Evolutionary conservation across 345 rosid species (phyloP), one percentile per base, ranked within the genome.

Genomic region (rapeseed (Brassica napus)): DNA sequence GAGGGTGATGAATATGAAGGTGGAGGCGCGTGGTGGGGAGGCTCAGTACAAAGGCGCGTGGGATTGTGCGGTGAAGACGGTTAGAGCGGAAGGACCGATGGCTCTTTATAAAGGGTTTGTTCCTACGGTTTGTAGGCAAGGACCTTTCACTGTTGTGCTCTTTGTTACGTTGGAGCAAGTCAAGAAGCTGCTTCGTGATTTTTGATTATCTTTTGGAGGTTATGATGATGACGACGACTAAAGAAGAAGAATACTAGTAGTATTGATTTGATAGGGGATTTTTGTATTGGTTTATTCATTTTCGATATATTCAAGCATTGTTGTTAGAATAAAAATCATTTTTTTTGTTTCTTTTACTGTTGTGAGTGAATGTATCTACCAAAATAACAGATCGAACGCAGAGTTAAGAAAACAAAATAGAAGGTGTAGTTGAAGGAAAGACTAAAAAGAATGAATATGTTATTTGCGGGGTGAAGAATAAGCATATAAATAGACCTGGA

Each of bases 1-100:
- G 24, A 89, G 95, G 65, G 94, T 92, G 65, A 92, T 92, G 93
- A 90, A 88, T 80, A 90, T 90, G 97, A 89, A 86, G 75, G 87
- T 90, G 68, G 91, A 85, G 14, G 79, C 86, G 37, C 61, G 24
- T 0, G 95, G 95, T 31, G 57, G 54, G 55, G 79, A 67, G 3
- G 77, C 86, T 30, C 82, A 86, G 3, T 90, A 90, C 5, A 79
- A 61, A 28, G 94, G 96, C 14, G 94, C 94, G 1, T 71, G 85
- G 26, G 95, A 90, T 81, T 92, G 93, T 44, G 92, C 88, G 8
- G 9, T 89, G 75, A 89, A 89, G 85, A 90, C 94, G 4, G 85
- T 90, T 35, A 83, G 75, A 77, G 84, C 86, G 9, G 96, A 92
- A 81, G 96, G 94, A 23, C 65, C 83, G 0, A 75, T 78, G 96